Base-by-base conservation (phyloP, 2,329 filamentous ascomycete species). In the Diaporthe velutina region DNA sequence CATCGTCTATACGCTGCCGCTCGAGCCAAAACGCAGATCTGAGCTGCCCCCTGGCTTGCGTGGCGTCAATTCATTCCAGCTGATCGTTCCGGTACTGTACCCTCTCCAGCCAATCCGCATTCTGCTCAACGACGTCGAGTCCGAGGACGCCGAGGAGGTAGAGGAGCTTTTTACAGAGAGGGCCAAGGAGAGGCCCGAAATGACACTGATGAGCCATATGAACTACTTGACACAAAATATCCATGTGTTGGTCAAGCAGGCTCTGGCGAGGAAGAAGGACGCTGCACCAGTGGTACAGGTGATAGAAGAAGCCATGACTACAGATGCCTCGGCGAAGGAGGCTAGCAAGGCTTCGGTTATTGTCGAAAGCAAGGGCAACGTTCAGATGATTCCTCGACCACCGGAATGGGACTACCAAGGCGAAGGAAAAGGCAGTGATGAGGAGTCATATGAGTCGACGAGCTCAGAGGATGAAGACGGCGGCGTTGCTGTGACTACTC, bases 211-310 rank as follows among this genome's bases (percentile, higher is more conserved):
- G 84, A 93, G 90, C 74, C 93, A 94, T 78, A 82, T 96, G 78
- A 96, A 96, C 80, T 94, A 93, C 79, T 84, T 96, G 10, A 88
- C 91, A 2, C 91, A 93, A 80, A 94, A 94, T 78, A 88, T 96
- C 76, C 91, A 94, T 79, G 83, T 85, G 3, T 85, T 96, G 79
- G 92, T 91, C 19, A 93, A 90, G 79, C 88, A 91, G 67, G 85
- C 84, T 3, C 77, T 86, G 52, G 77, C 77, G 7, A 77, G 77
- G 33, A 77, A 77, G 7, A 74, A 73, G 19, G 72, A 77, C 71
- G 74, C 66, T 7, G 54, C 54, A 38, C 25, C 71, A 64, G 54
- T 78, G 78, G 74, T 77, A 42, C 73, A 78, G 22, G 67, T 42
- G 1, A 55, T 73, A 1, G 74, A 80, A 33, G 71, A 78, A 8